Percentiles rank a stretch among this genome's conserved stretches.
Evolutionary conservation across 768 basidiomycete species (phyloP).

Genomic region (Wakefieldia striispora): DNA sequence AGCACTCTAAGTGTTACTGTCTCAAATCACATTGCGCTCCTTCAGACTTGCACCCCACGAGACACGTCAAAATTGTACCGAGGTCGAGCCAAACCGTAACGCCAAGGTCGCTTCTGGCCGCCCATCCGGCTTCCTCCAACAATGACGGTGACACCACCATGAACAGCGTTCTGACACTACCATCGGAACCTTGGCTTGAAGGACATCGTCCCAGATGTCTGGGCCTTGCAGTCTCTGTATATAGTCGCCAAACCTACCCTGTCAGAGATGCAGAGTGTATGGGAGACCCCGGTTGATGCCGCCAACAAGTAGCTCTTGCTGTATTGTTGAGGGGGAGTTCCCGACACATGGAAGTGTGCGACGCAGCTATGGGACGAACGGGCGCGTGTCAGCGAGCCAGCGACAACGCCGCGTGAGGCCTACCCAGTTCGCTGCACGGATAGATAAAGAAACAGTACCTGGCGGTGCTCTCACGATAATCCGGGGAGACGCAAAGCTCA

Average conservation of each 20-base stretch:
- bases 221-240: constrained; percentile 21
- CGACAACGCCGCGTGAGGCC: background rate
- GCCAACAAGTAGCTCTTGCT: constrained; percentile 18
- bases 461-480: constrained; percentile 14
- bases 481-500: constrained; percentile 19
- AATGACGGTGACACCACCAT: no score
- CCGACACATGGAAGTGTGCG: background rate
- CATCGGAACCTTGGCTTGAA: constrained; percentile 21
- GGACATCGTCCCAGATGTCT: constrained; percentile 10
- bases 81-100: no score
- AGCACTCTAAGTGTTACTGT: no score
- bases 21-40: no score
- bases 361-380: background rate
- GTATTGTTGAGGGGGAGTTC: constrained; percentile 8
- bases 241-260: constrained; percentile 20
- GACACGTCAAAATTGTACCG: no score
- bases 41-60: no score
- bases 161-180: no score
- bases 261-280: constrained; percentile 17
- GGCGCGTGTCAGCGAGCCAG: background rate
- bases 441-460: constrained; percentile 24
- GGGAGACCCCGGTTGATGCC: no score
- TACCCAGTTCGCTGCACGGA: constrained; percentile 6
- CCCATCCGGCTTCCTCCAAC: no score
- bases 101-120: no score